Base-by-base conservation (phyloP, 768 basidiomycete species). In the Auriculariales sp. region DNA sequence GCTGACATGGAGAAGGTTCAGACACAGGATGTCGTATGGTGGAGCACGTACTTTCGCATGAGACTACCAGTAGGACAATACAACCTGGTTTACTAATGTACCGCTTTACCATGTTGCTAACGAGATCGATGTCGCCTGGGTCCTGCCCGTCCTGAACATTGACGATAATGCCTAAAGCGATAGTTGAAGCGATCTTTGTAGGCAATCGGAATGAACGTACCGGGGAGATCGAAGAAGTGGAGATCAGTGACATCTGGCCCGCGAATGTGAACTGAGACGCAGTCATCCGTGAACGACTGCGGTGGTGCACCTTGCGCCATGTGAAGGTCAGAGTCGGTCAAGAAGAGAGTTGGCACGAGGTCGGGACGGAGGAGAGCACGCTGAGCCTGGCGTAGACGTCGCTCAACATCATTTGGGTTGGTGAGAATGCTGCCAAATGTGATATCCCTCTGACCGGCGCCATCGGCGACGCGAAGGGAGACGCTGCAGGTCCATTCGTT, bases 1-100 rank as follows among this genome's bases (percentile, higher is more conserved):
- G 83, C 86, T 88, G 48, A 9, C 10, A 27, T 39, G 36, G 3
- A 12, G 31, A 29, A 5, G 17, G 2, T n/a, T 53, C 51, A 39
- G 24, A 9, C 22, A 34, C 24, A 12, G 31, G 15, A 15, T 32
- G 7, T 32, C 31, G 15, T 32, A 15, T 7, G 7, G 31, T 14
- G 10, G 15, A 28, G 9, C n/a, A 54, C 73, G 52, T 50, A 81
- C 81, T 80, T 61, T 82, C 79, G 54, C 79, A 81, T 0, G 83
- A 72, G 0, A 78, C 71, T 0, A 72, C 74, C 25, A 83, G 51
- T 0, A 87, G 61, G n/a, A 79, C 73, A 5, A 77, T 74, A 32
- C 83, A 84, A 48, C 71, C 83, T 0, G 75, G 73, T 51, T 72
- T 71, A 45, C 60, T 61, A 54, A 87, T 84, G 53, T 83, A 83